These are phyloP conservation scores for Anastatica hierochuntica DNA, from an alignment of 345 rosid species.

Conservation along the genomic window DNA sequence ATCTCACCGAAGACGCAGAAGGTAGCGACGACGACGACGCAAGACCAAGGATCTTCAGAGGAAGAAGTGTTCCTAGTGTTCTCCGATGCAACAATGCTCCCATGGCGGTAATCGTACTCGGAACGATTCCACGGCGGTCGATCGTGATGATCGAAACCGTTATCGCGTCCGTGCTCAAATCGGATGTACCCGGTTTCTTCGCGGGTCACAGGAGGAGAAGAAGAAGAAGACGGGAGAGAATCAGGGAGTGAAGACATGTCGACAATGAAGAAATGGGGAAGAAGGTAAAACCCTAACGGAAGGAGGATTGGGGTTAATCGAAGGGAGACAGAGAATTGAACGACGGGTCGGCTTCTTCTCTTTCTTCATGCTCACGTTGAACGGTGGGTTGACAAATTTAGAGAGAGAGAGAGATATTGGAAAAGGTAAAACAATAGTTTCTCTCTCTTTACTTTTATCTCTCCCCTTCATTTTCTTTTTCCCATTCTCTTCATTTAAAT, in stretches of 20 bases:
- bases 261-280: neutral
- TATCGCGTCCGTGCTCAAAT: slow-evolving; percentile 28
- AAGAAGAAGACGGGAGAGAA: slow-evolving; percentile 28
- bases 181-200: slow-evolving; percentile 35
- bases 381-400: slow-evolving; percentile 19
- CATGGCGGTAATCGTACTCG: slow-evolving; percentile 44
- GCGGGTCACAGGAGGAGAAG: slow-evolving; percentile 29
- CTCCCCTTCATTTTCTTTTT: too few species aligned
- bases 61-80: slow-evolving; percentile 17
- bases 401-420: slow-evolving; percentile 10
- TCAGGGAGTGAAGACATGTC: slow-evolving; percentile 51
- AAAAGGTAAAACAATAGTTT: slow-evolving; percentile 17
- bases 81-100: slow-evolving; percentile 31
- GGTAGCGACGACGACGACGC: slow-evolving; percentile 71
- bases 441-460: too few species aligned
- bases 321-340: slow-evolving; percentile 16
- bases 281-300: slow-evolving; percentile 22
- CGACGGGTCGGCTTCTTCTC: slow-evolving; percentile 27
- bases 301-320: slow-evolving; percentile 15
- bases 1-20: slow-evolving; percentile 83
- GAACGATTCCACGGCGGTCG: slow-evolving; percentile 26
- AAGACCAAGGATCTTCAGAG: slow-evolving; percentile 78
- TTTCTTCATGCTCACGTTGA: slow-evolving; percentile 31
- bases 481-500: too few species aligned
- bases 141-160: slow-evolving; percentile 26